These are phyloP conservation scores for Hygrocybe coccinea DNA, from an alignment of 768 basidiomycete species.

Conservation along the genomic window DNA sequence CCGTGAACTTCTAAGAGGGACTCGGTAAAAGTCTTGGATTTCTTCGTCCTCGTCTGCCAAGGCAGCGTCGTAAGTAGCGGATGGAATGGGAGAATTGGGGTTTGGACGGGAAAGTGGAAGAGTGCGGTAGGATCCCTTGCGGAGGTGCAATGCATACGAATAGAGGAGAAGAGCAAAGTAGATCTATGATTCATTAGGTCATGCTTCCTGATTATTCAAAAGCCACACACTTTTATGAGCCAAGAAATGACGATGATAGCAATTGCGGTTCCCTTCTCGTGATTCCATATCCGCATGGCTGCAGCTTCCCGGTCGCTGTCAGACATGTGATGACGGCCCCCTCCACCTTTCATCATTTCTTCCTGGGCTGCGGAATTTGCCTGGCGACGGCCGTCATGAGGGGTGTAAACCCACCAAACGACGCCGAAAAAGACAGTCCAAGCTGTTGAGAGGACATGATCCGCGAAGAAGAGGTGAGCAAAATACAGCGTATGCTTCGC, in stretches of 20 bases:
- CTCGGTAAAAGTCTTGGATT: constrained; percentile 62
- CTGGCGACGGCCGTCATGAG: constrained; percentile 82
- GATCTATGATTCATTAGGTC: constrained; percentile 46
- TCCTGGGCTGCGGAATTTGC: constrained; percentile 86
- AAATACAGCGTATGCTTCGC: constrained; percentile 79
- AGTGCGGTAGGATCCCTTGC: constrained; percentile 82
- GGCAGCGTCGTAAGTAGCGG: constrained; percentile 35
- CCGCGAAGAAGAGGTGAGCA: constrained; percentile 86
- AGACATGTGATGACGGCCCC: constrained; percentile 50
- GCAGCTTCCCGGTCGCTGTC: constrained; percentile 63
- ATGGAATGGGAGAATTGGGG: constrained; percentile 24
- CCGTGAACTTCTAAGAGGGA: constrained; percentile 49
- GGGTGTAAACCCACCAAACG: constrained; percentile 85
- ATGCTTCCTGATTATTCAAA: neutral
- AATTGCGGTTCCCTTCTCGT: constrained; percentile 80
- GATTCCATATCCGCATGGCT: constrained; percentile 81
- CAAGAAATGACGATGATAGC: constrained; percentile 77
- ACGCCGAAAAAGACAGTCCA: constrained; percentile 93
- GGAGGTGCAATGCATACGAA: constrained; percentile 89
- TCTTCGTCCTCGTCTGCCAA: constrained; percentile 59
- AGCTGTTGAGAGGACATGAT: constrained; percentile 83
- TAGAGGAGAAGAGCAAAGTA: constrained; percentile 90
- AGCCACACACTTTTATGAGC: constrained; percentile 70
- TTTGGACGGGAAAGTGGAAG: constrained; percentile 57
- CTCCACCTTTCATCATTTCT: constrained; percentile 66